Evolutionary conservation across 768 basidiomycete genomes (phyloP), one percentile per base, ranked within the genome.

Genomic region (Collybiopsis luxurians): DNA sequence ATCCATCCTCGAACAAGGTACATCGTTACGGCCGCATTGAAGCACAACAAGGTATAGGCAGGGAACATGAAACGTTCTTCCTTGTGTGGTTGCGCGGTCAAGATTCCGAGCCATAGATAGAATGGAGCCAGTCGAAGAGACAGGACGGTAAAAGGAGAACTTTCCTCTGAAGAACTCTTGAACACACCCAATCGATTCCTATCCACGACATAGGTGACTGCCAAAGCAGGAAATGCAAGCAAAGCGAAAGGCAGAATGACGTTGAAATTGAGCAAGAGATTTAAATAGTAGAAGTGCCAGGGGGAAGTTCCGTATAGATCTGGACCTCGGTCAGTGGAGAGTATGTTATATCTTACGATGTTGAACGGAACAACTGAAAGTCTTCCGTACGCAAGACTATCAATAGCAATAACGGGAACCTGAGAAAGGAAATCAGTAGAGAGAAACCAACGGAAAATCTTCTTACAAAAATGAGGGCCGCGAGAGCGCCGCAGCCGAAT

Each of bases 41-140:
- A 93, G 66, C 92, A 93, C 46, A 98, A 71, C 30, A 98, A 70
- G 1, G 93, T 90, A 68, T 96, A 98, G 2, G 84, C 88, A 0
- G 97, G 96, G 71, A 87, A 98, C 86, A 98, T 90, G 75, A 99
- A 99, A n/a, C 97, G 81, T 68, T 99, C 97, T 71, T 99, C 97
- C 73, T 99, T 99, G 73, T 99, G 97, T 1, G 89, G 75, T 72
- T 98, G 96, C 2, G 77, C 62, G 3, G 84, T 85, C 61, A 99
- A 73, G 59, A 97, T 87, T 1, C 71, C 81, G 45, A 87, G 64
- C 96, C 97, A 98, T n/a, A 98, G 61, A 72, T 98, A 98, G 59
- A 96, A 76, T 0, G 94, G 94, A n/a, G 80, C 70, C n/a, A 98
- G 76, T 36, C 95, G 81, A 54, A 96, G 69, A 3, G 79, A 81